Conservation (phyloP, 2,329 filamentous ascomycete genomes). For the Colletotrichum lupini region DNA sequence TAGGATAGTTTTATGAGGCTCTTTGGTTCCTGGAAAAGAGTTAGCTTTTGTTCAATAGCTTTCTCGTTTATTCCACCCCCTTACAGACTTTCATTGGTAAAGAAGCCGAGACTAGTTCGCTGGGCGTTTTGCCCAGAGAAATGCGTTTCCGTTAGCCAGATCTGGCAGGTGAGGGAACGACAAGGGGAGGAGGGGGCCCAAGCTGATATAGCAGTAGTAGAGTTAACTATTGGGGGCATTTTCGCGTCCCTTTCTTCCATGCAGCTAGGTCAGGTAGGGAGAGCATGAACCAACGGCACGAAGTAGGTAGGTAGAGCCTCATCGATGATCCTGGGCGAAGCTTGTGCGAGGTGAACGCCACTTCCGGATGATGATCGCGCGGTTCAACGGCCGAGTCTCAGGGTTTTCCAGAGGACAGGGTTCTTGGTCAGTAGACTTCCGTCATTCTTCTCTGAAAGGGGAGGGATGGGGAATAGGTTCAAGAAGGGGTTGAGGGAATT, state of each 20-base stretch:
- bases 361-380: background rate
- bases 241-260: background rate
- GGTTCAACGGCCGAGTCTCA: background rate
- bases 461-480: too few relatives aligned
- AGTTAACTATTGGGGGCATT: too few relatives aligned
- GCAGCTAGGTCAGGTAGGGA: too few relatives aligned
- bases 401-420: background rate
- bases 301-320: constrained; percentile 25
- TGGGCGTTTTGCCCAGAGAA: constrained; percentile 27
- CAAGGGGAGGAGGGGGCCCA: background rate
- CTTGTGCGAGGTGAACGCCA: background rate
- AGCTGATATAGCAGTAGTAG: background rate
- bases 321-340: background rate
- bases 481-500: background rate
- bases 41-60: constrained; percentile 6
- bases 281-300: background rate
- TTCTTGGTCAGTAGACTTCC: background rate
- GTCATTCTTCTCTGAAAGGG: background rate
- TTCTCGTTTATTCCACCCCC: background rate
- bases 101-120: background rate
- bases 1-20: background rate
- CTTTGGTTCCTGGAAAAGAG: background rate
- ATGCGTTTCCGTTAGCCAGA: constrained; percentile 22
- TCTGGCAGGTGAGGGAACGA: constrained; percentile 18
- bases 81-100: background rate